Percentiles rank a stretch among this genome's conserved stretches.
These are phyloP conservation scores for Coix lacrymajobi DNA, from an alignment of 176 grass and related monocot genomes.

Conservation along the genomic window DNA sequence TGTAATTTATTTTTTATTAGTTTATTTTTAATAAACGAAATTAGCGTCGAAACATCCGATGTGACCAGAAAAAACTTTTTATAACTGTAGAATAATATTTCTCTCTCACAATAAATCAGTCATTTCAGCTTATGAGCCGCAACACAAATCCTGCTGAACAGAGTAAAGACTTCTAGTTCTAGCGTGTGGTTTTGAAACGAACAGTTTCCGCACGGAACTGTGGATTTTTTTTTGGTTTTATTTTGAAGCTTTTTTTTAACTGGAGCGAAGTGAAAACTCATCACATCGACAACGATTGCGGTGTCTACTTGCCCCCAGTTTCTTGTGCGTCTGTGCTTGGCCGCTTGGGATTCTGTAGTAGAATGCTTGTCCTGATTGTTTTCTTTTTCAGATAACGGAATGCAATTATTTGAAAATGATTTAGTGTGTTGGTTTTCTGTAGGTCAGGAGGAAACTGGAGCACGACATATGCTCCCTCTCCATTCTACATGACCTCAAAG, in stretches of 20 bases:
- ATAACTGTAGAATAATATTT: no score
- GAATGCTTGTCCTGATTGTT: not conserved
- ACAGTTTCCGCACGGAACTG: not conserved
- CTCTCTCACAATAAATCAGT: no score
- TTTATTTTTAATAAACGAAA: no score
- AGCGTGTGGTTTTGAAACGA: not conserved
- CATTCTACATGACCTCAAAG: conserved; percentile 95
- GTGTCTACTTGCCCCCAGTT: not conserved
- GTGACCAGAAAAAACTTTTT: no score
- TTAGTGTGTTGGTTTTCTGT: conserved; percentile 2
- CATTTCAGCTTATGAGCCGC: no score
- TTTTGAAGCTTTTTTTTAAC: not conserved
- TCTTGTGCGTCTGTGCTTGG: conserved; percentile 4
- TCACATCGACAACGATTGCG: not conserved
- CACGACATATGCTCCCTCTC: conserved; percentile 87
- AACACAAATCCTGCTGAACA: no score
- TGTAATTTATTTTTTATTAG: no score
- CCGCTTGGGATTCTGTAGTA: not conserved
- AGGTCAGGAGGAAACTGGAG: conserved; percentile 94
- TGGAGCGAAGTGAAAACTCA: not conserved
- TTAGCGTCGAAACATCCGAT: no score
- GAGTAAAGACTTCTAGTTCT: no score
- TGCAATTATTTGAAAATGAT: not conserved
- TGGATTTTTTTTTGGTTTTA: not conserved
- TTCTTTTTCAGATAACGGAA: not conserved